phyloP scores from a whole-genome alignment of 495 filamentous ascomycete species.

The Trypethelium eluteriae region DNA sequence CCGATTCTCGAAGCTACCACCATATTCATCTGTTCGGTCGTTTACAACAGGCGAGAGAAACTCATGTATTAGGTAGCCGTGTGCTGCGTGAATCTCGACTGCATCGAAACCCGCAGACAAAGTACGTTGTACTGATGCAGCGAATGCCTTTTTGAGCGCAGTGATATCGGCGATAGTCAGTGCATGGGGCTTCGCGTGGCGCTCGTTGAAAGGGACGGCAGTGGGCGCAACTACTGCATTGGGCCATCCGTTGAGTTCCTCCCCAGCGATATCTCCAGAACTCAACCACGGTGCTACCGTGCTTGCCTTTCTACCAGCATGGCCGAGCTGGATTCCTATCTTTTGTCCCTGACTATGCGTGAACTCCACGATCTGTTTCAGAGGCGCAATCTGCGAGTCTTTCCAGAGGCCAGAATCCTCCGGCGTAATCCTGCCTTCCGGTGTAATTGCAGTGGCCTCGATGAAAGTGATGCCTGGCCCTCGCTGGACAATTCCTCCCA shows the following conservation, averaged over 20 bases:
- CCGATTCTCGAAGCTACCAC: slow-evolving; percentile 40
- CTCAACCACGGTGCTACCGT: slow-evolving; percentile 61
- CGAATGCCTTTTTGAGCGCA: slow-evolving; percentile 49
- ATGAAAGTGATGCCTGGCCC: slow-evolving; percentile 63
- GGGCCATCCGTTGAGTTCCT: slow-evolving; percentile 55
- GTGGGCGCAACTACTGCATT: slow-evolving; percentile 50
- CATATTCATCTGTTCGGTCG: slow-evolving; percentile 39
- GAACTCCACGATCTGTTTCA: slow-evolving; percentile 59
- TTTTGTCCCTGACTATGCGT: slow-evolving; percentile 61
- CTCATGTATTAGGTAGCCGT: slow-evolving; percentile 37
- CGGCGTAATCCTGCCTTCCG: slow-evolving; percentile 72
- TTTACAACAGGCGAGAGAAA: slow-evolving; percentile 38
- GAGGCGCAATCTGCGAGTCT: slow-evolving; percentile 58
- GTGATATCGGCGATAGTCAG: slow-evolving; percentile 53
- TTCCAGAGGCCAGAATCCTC: slow-evolving; percentile 66
- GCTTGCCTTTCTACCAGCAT: slow-evolving; percentile 69
- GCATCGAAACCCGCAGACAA: slow-evolving; percentile 51
- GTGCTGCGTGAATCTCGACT: slow-evolving; percentile 50
- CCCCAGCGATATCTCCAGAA: slow-evolving; percentile 41
- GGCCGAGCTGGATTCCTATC: slow-evolving; percentile 66
- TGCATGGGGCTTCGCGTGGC: slow-evolving; percentile 45
- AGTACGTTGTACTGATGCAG: slow-evolving; percentile 47
- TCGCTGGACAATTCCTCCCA: slow-evolving; percentile 28
- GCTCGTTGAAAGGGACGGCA: slow-evolving; percentile 47
- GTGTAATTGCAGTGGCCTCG: slow-evolving; percentile 62